phyloP scores from a whole-genome alignment of 2,329 filamentous ascomycete species.

The Colletotrichum salicis region DNA sequence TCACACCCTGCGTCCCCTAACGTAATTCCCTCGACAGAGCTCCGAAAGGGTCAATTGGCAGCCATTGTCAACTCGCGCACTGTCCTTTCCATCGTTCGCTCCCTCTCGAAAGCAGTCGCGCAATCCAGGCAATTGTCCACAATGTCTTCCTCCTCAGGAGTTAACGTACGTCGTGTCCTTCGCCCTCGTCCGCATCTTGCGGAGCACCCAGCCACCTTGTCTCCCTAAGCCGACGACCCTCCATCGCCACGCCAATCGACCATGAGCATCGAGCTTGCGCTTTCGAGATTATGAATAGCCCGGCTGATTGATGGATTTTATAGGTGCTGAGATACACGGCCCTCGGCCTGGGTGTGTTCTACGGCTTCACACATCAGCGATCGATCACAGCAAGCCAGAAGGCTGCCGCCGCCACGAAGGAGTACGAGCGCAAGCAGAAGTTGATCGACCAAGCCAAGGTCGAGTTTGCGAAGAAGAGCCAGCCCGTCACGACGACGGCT shows the following conservation, averaged over 20 bases:
- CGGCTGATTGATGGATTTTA: conserved; percentile 43
- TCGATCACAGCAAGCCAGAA: conserved; percentile 79
- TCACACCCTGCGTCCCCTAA: conserved; percentile 49
- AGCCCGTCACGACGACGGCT: conserved; percentile 49
- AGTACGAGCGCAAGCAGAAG: conserved; percentile 90
- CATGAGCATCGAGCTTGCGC: neutral
- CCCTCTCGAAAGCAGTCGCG: conserved; percentile 51
- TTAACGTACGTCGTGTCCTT: conserved; percentile 67
- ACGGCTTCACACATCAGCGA: conserved; percentile 94
- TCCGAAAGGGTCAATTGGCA: conserved; percentile 57
- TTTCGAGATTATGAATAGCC: neutral
- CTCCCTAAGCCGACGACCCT: conserved; percentile 28
- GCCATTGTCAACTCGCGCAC: conserved; percentile 50
- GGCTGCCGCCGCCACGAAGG: conserved; percentile 76
- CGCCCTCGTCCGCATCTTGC: conserved; percentile 13
- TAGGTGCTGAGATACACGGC: conserved; percentile 98
- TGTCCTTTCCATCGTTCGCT: conserved; percentile 48
- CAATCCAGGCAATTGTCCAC: conserved; percentile 54
- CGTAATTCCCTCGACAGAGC: conserved; percentile 52
- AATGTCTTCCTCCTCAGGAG: conserved; percentile 76
- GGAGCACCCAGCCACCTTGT: conserved; percentile 15
- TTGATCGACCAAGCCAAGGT: conserved; percentile 94
- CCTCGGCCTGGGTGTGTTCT: conserved; percentile 90
- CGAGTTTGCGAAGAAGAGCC: conserved; percentile 84
- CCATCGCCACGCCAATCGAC: conserved; percentile 20